phyloP scores from a whole-genome alignment of 805 yeast genomes.

The Pachysolen tannophilus region DNA sequence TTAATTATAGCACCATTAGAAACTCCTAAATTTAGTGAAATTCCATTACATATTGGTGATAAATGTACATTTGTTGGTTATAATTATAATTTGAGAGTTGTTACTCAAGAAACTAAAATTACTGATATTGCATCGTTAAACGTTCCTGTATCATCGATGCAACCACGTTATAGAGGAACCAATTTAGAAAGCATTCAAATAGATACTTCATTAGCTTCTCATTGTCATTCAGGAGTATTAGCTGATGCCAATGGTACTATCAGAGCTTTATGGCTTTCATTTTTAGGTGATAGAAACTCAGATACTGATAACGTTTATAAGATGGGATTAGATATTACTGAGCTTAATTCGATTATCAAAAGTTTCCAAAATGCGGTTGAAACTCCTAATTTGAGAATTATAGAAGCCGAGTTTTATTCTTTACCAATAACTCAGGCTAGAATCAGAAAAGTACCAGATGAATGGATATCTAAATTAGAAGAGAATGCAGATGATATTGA shows the following conservation, averaged over 20 bases:
- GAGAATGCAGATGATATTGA: slow-evolving; percentile 41
- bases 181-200: slow-evolving; percentile 71
- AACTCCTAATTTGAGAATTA: slow-evolving; percentile 51
- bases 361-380: slow-evolving; percentile 37
- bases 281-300: slow-evolving; percentile 63
- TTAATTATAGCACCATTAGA: slow-evolving; percentile 63
- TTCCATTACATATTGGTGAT: slow-evolving; percentile 66
- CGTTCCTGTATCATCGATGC: slow-evolving; percentile 56
- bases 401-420: slow-evolving; percentile 74
- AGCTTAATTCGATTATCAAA: slow-evolving; percentile 49
- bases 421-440: slow-evolving; percentile 69
- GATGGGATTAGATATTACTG: slow-evolving; percentile 73
- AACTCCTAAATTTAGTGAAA: slow-evolving; percentile 54
- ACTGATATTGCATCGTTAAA: slow-evolving; percentile 70
- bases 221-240: slow-evolving; percentile 73
- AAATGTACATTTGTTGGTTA: slow-evolving; percentile 74
- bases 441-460: slow-evolving; percentile 79
- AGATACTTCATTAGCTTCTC: slow-evolving; percentile 64
- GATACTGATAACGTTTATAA: slow-evolving; percentile 57
- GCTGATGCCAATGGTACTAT: slow-evolving; percentile 73
- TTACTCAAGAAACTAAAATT: slow-evolving; percentile 67
- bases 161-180: slow-evolving; percentile 82
- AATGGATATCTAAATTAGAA: slow-evolving; percentile 70
- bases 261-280: slow-evolving; percentile 80
- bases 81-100: slow-evolving; percentile 59